These are phyloP conservation scores for Zangia roseola DNA, from an alignment of 768 basidiomycete genomes.

Conservation along the genomic window DNA sequence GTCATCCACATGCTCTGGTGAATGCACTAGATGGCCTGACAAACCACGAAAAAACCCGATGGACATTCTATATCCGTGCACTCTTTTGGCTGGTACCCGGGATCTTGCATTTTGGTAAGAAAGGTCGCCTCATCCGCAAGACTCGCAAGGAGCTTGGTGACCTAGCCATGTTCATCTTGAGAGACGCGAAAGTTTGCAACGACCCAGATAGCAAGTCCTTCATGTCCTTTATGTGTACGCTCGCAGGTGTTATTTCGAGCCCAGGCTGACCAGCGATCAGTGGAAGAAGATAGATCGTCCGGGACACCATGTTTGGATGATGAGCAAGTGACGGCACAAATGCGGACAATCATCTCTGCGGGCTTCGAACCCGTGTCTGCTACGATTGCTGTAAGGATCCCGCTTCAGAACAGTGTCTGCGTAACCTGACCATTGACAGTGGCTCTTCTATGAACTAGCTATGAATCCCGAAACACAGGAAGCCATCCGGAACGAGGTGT, in stretches of 20 bases:
- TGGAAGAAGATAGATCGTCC: slow-evolving; percentile 44
- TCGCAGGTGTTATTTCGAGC: neutral
- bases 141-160: slow-evolving; percentile 54
- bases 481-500: slow-evolving; percentile 55
- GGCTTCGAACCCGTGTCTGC: slow-evolving; percentile 44
- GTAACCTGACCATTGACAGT: slow-evolving; percentile 36
- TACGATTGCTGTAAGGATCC: slow-evolving; percentile 31
- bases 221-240: slow-evolving; percentile 53
- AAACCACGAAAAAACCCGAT: slow-evolving; percentile 56
- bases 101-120: slow-evolving; percentile 53
- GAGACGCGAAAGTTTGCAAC: slow-evolving; percentile 46
- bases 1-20: slow-evolving; percentile 46
- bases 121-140: slow-evolving; percentile 55
- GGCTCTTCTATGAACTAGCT: slow-evolving; percentile 65
- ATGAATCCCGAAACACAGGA: slow-evolving; percentile 50
- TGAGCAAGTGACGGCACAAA: slow-evolving; percentile 53
- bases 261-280: slow-evolving; percentile 20
- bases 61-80: slow-evolving; percentile 63
- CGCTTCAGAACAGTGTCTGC: neutral
- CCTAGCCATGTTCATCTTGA: slow-evolving; percentile 52
- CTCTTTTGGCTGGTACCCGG: slow-evolving; percentile 61
- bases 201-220: slow-evolving; percentile 47
- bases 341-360: slow-evolving; percentile 63
- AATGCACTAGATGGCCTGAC: slow-evolving; percentile 57
- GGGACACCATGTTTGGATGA: slow-evolving; percentile 42